Percentiles rank a stretch among this genome's conserved stretches.
Conservation (phyloP, 192 early-diverging fungal species). For the Martensiomyces pterosporus region DNA sequence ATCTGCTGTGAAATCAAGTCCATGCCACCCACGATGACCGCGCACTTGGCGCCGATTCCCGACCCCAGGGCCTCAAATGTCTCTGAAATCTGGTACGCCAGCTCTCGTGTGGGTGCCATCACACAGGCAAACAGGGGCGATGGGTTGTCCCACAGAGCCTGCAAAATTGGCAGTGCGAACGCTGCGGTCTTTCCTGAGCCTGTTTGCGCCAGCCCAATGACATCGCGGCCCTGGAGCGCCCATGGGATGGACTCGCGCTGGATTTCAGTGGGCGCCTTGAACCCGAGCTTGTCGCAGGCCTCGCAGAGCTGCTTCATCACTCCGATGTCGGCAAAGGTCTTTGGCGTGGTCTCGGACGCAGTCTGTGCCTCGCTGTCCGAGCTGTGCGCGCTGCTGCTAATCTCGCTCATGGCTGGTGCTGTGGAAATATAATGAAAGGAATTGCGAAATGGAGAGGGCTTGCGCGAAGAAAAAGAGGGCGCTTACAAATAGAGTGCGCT, state of each 20-base stretch:
- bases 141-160: conserved; percentile 82
- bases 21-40: conserved; percentile 94
- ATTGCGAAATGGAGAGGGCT: not conserved
- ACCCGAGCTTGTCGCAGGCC: conserved; percentile 84
- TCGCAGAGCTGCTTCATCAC: conserved; percentile 85
- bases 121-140: conserved; percentile 91
- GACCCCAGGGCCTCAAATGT: conserved; percentile 87
- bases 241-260: conserved; percentile 87
- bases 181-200: conserved; percentile 89
- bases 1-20: conserved; percentile 96
- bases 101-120: conserved; percentile 95
- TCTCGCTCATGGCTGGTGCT: not conserved
- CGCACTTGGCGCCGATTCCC: conserved; percentile 86
- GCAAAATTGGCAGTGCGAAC: conserved; percentile 81
- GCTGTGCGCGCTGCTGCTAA: too few relatives aligned
- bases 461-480: not conserved
- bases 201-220: conserved; percentile 98
- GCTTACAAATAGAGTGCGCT: not conserved
- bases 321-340: conserved; percentile 53
- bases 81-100: conserved; percentile 93
- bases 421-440: not conserved
- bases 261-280: conserved; percentile 87
- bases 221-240: conserved; percentile 86
- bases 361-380: too few relatives aligned
- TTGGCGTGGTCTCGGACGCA: too few relatives aligned